These are phyloP conservation scores for Aspergillus felis DNA, from an alignment of 2,329 filamentous ascomycete genomes.

Conservation along the genomic window DNA sequence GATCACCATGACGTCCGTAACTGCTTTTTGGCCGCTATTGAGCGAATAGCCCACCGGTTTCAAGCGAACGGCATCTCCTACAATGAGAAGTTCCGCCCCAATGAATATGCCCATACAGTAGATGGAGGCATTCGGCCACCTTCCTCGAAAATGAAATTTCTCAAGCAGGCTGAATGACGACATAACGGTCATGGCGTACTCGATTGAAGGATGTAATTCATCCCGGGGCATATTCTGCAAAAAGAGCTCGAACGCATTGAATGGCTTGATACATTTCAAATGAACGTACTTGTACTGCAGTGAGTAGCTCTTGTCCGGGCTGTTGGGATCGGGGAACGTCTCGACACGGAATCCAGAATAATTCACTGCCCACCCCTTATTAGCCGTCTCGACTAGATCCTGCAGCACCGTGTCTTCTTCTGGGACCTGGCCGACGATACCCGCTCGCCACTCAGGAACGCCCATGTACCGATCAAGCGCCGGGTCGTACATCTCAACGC, in stretches of 20 bases:
- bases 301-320: conserved; percentile 48
- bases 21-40: conserved; percentile 11
- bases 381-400: conserved; percentile 43
- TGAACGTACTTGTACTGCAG: conserved; percentile 55
- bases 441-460: conserved; percentile 53
- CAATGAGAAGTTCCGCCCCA: conserved; percentile 52
- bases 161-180: conserved; percentile 52
- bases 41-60: conserved; percentile 27
- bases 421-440: conserved; percentile 52
- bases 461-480: conserved; percentile 30
- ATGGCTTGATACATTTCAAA: conserved; percentile 52
- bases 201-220: conserved; percentile 51
- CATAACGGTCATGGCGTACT: conserved; percentile 51
- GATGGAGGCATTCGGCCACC: conserved; percentile 53
- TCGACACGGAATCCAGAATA: conserved; percentile 56
- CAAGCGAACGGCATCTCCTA: conserved; percentile 54
- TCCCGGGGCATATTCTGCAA: conserved; percentile 39
- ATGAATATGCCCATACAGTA: conserved; percentile 53
- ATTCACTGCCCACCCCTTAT: conserved; percentile 42
- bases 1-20: conserved; percentile 52
- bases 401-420: conserved; percentile 40
- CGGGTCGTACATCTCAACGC: conserved; percentile 33
- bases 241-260: conserved; percentile 51
- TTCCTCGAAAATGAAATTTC: conserved; percentile 50
- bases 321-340: conserved; percentile 51